Evolutionary conservation across 768 basidiomycete species (phyloP), one percentile per base, ranked within the genome.

Genomic region (Termitomyces bulborhizus): DNA sequence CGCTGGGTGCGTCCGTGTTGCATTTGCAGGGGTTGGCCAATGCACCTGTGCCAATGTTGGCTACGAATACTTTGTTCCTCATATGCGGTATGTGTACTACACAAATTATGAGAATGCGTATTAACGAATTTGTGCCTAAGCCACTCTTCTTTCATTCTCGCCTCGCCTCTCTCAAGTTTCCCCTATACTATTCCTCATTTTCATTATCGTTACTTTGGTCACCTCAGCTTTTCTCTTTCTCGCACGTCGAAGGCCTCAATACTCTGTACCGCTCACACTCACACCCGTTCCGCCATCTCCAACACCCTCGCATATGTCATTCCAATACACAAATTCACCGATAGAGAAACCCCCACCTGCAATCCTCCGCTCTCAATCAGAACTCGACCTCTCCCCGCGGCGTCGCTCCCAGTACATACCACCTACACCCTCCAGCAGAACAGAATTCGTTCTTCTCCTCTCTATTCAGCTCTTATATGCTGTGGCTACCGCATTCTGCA

Each of bases 111-210:
- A 21, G 39, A 34, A 16, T 11, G 9, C 27, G 13, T 32, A 46
- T 15, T n/a, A 18, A 39, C 4, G 24, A 41, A 21, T 7, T 11
- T 36, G 18, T 32, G 13, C 11, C 12, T 34, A 60, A 21, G 58
- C 59, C 43, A 60, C 56, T 36, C n/a, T 60, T 26, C 51, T 60
- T 26, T 48, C 59, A 5, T 52, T 60, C 36, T 43, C 44, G 6
- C 36, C 59, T 11, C 50, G 26, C 15, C 47, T 55, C 27, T 56
- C 56, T 11, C 41, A 46, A 39, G 41, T 57, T 13, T 51, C 59
- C 0, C 59, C 59, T 6, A 27, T 60, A 1, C 21, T 57, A 9
- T 49, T 40, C 18, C 56, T 60, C 32, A 50, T 39, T 11, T 60
- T 53, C 39, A 45, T 50, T 6, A 46, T 57, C 18, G 26, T 51